Evolutionary conservation across 2,329 filamentous ascomycete species (phyloP), one percentile per base, ranked within the genome.

Genomic region (Penicillium sp.): DNA sequence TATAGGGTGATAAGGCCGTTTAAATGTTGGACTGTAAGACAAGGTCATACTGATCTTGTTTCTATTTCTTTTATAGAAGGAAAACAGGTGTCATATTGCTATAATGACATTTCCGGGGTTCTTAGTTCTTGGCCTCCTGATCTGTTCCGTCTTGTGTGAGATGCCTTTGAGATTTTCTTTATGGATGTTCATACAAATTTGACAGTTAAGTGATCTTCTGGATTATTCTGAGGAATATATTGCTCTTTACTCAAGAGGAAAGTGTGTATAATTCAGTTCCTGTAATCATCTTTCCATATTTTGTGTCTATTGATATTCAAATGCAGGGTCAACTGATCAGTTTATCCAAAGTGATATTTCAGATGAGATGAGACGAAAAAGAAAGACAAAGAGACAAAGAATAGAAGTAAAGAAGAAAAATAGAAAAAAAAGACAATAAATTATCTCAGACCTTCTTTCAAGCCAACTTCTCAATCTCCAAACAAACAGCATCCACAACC

Each of bases 401-500:
- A 38, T 25, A 9, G 21, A 55, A 48, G 19, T 2, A 25, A 25
- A 47, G 27, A 50, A 57, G 56, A 48, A 43, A 31, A 25, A 21
- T 27, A 50, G 15, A 6, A 40, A 25, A 10, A 13, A 35, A 25
- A 25, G 25, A 47, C 53, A 50, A 56, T 58, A 19, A 31, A 48
- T 54, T 48, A 47, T 56, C 33, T 51, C 41, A 47, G 43, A 53
- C 13, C 13, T 27, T 37, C 41, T 55, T 52, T 48, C 35, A 57
- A 35, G 6, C 2, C 48, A 64, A 48, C 43, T 71, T 73, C 61
- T 80, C 77, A 57, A 84, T 79, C 68, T 84, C 80, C 48, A 67
- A 69, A 62, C 78, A 81, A 0, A 85, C 78, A 2, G 84, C 84
- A 48, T 83, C 78, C 2, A 85, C 86, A 10, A 88, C 81, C 31